These are phyloP conservation scores for Mortierella sp. DNA, from an alignment of 371 early-diverging fungal genomes.

Conservation along the genomic window DNA sequence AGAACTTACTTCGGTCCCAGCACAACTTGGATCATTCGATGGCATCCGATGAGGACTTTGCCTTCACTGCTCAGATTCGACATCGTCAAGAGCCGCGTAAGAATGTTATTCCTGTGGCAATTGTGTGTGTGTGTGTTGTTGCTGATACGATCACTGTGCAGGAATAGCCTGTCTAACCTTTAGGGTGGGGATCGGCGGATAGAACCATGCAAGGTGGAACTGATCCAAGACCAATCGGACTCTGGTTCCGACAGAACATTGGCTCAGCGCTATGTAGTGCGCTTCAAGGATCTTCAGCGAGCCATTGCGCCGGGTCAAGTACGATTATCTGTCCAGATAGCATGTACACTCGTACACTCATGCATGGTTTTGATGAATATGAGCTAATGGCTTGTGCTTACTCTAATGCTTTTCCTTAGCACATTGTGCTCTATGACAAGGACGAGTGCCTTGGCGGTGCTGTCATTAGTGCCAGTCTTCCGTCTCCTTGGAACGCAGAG, in stretches of 20 bases:
- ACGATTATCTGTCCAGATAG: conserved; percentile 4
- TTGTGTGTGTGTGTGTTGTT: background rate
- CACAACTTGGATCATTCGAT: conserved; percentile 11
- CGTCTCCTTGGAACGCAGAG: no score
- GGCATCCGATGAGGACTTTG: conserved; percentile 9
- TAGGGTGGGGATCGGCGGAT: no score
- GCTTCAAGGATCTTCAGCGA: conserved; percentile 60
- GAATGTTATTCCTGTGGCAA: background rate
- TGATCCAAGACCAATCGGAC: conserved; percentile 14
- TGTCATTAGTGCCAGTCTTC: conserved; percentile 45
- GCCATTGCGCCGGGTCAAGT: conserved; percentile 73
- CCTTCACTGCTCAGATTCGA: conserved; percentile 61
- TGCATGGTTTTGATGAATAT: background rate
- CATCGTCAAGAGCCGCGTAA: conserved; percentile 57
- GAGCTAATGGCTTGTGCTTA: no score
- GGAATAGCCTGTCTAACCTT: no score
- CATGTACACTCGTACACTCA: background rate
- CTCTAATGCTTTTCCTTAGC: conserved; percentile 31
- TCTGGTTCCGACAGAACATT: conserved; percentile 1
- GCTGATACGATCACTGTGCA: no score
- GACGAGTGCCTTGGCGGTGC: conserved; percentile 72
- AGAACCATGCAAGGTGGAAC: conserved; percentile 29
- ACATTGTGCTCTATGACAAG: conserved; percentile 62
- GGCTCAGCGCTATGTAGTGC: conserved; percentile 36
- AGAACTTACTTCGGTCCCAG: conserved; percentile 13